These are phyloP conservation scores for Blastobotrys petasosporus DNA, from an alignment of 1,139 yeast species.

Conservation along the genomic window DNA sequence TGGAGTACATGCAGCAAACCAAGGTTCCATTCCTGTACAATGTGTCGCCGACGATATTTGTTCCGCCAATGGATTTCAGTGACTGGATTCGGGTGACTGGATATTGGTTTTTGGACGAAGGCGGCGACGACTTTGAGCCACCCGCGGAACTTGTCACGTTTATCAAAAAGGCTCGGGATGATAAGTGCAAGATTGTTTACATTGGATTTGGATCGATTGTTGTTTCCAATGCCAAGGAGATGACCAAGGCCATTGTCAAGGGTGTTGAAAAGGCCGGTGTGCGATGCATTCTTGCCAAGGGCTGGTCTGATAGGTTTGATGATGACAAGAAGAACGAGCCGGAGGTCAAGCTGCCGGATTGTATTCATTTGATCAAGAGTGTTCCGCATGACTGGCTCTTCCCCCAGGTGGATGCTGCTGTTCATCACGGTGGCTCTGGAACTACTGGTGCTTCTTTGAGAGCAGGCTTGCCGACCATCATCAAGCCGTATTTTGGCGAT, in stretches of 20 bases:
- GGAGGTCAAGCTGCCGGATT: slow-evolving; percentile 60
- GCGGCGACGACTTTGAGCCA: slow-evolving; percentile 50
- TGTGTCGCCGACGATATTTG: slow-evolving; percentile 79
- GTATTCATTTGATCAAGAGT: slow-evolving; percentile 61
- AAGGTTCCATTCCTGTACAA: slow-evolving; percentile 85
- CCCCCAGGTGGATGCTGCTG: slow-evolving; percentile 84
- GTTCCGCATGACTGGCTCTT: slow-evolving; percentile 95
- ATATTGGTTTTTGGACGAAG: slow-evolving; percentile 87
- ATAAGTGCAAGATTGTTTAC: slow-evolving; percentile 68
- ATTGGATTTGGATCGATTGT: slow-evolving; percentile 96
- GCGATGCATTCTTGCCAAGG: slow-evolving; percentile 80
- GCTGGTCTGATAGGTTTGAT: slow-evolving; percentile 79
- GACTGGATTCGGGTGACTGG: slow-evolving; percentile 96
- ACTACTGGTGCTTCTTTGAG: slow-evolving; percentile 89
- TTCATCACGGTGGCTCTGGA: slow-evolving; percentile 97
- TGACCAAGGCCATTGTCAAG: slow-evolving; percentile 71
- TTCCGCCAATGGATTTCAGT: slow-evolving; percentile 88
- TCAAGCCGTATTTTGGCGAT: slow-evolving; percentile 95
- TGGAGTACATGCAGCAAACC: slow-evolving; percentile 64
- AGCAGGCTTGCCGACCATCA: slow-evolving; percentile 81
- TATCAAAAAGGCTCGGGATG: slow-evolving; percentile 54
- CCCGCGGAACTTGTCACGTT: slow-evolving; percentile 56
- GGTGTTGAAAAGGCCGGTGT: slow-evolving; percentile 79
- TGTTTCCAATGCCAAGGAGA: slow-evolving; percentile 69
- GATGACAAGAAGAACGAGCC: slow-evolving; percentile 36